These are phyloP conservation scores for Plasmopara viticola DNA, from an alignment of 352 stramenopile species.

Conservation along the genomic window DNA sequence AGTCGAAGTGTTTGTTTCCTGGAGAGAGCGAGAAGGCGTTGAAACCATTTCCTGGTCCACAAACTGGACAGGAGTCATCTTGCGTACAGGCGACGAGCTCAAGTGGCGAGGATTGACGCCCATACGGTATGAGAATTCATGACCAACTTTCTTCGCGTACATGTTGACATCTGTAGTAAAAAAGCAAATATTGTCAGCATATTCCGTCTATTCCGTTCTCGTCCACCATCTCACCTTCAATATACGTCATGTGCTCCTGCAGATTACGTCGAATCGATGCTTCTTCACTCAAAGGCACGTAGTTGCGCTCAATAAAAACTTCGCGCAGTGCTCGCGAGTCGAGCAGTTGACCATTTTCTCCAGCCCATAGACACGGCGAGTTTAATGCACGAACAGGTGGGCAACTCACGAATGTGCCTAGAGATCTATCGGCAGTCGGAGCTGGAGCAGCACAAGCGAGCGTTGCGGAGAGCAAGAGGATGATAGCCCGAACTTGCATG, in stretches of 20 bases:
- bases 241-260: conserved; percentile 64
- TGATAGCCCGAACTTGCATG: conserved; percentile 12
- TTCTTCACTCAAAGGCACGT: conserved; percentile 18
- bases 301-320: conserved; percentile 35
- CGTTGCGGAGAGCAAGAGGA: conserved; percentile 8
- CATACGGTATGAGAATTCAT: conserved; percentile 65
- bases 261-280: conserved; percentile 40
- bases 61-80: conserved; percentile 39
- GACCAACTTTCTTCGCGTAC: conserved; percentile 47
- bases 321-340: conserved; percentile 35
- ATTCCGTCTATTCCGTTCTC: not conserved
- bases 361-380: conserved; percentile 49
- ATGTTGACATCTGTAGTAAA: conserved; percentile 44
- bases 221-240: conserved; percentile 46
- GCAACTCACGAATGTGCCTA: conserved; percentile 53
- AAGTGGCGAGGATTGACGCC: conserved; percentile 67
- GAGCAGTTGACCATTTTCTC: conserved; percentile 36
- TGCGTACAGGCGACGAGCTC: conserved; percentile 23
- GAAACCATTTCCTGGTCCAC: conserved; percentile 53
- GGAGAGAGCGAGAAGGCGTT: conserved; percentile 20
- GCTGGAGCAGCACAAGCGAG: conserved; percentile 1
- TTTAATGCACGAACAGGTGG: conserved; percentile 16
- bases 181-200: conserved; percentile 4
- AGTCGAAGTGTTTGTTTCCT: conserved; percentile 20
- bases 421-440: conserved; percentile 21